Evolutionary conservation across 1,284 basidiomycete genomes (phyloP), one percentile per base, ranked within the genome.

Genomic region (Marasmius tenuissimus): DNA sequence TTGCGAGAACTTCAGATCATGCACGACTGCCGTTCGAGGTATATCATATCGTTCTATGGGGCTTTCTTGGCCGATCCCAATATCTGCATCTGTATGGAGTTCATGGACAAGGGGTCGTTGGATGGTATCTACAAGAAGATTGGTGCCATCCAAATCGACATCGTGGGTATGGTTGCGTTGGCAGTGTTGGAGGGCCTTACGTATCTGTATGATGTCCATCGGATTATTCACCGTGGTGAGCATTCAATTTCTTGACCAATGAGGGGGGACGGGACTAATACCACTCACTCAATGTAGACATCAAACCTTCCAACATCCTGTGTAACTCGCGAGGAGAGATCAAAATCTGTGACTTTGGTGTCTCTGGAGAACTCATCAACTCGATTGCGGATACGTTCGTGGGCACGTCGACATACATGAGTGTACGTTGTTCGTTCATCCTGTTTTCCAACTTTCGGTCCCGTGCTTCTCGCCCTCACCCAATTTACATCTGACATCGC

Each of bases 11-110:
- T 99, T 61, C 96, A 99, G 72, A 98, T 99, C 78, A 94, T 99
- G 92, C 95, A 98, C 75, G 93, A 98, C 73, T 99, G 97, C 76
- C 84, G 91, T 66, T 97, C 94, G 3, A 85, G 85, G 27, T 94
- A 95, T 78, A 99, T 99, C 72, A 92, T 99, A 68, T 94, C 92
- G 1, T 98, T 97, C 78, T 98, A 93, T 72, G 97, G 97, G 64
- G 97, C 97, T 34, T 99, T 95, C 79, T 82, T 98, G 49, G 88
- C 90, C 11, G 97, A 99, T 72, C 96, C 97, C 11, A 97, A 98
- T 69, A 97, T 99, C 71, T 98, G 96, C 76, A 96, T 99, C 67
- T 98, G 96, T 76, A 98, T 99, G 91, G 97, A 99, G 72, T 94
- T 82, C 75, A 96, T 96, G 96, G 94, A 99, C 78, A 93, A 91